Evolutionary conservation across 345 rosid genomes (phyloP), one percentile per base, ranked within the genome.

Genomic region (Erysimum cheiranthoides): DNA sequence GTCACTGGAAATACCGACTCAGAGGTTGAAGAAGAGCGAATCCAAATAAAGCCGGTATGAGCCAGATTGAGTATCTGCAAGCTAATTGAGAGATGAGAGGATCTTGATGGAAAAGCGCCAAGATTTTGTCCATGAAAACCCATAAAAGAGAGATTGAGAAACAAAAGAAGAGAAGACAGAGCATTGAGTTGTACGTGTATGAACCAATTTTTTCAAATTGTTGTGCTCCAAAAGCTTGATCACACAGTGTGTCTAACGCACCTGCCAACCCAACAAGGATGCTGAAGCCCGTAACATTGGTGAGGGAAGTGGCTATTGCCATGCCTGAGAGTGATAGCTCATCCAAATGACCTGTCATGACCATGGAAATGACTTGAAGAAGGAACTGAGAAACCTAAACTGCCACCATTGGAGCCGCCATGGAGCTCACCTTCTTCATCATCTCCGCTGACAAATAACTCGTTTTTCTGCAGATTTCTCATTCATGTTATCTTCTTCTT

Each of bases 151-250:
- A 77, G 32, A 86, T 54, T 18, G 82, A 84, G 34, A 84, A 2
- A 73, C 85, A 82, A 4, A 79, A 28, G 10, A 51, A 13, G 17
- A 84, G 3, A 16, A 85, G 77, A 66, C 68, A 75, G 10, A 81
- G 36, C 32, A 75, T 73, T 16, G 83, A 77, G 64, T 66, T 63
- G 76, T 83, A 87, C 8, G 81, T 80, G 14, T 84, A 84, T 14
- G 74, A 61, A 68, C 85, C 80, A 4, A 89, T 45, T 66, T 80
- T 85, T 8, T 60, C 58, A 52, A 69, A 83, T 61, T 84, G 86
- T 47, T 74, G 31, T 38, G 89, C 93, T 71, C 89, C 93, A 71
- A 81, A 85, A 25, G 88, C 89, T 80, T 86, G 89, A 12, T 89
- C 89, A 42, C 65, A 73, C 1, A 73, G 11, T 10, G 78, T 65